Evolutionary conservation across 1,139 yeast genomes (phyloP).

Genomic region (Blastobotrys capitulatus): DNA sequence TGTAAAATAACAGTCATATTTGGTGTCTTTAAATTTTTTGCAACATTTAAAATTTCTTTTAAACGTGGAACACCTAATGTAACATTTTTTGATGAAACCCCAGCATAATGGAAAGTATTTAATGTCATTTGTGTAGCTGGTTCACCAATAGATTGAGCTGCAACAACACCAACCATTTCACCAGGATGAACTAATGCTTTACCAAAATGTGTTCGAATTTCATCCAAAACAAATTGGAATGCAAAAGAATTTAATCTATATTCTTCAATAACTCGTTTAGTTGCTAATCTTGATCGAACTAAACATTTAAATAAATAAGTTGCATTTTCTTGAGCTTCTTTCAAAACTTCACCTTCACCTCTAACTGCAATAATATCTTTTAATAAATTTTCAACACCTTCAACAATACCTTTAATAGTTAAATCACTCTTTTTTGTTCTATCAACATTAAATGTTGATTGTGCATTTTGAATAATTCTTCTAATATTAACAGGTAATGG

Average conservation of each 20-base stretch:
- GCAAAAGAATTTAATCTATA: constrained; percentile 79
- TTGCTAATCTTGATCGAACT: constrained; percentile 84
- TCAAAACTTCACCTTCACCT: constrained; percentile 66
- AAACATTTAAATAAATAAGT: constrained; percentile 85
- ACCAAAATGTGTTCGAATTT: constrained; percentile 88
- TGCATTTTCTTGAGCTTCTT: constrained; percentile 92
- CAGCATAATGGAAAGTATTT: constrained; percentile 99
- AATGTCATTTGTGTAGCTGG: constrained; percentile 99
- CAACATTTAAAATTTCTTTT: constrained; percentile 97
- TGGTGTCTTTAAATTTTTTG: constrained; percentile 98
- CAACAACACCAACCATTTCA: constrained; percentile 99
- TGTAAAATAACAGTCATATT: constrained; percentile 88
- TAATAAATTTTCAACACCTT: constrained; percentile 66
- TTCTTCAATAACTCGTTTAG: constrained; percentile 89
- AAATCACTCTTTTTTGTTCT: constrained; percentile 87
- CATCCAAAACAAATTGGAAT: constrained; percentile 94
- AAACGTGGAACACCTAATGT: constrained; percentile 99
- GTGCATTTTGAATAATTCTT: constrained; percentile 95
- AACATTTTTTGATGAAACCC: constrained; percentile 98
- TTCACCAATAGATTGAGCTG: constrained; percentile 99
- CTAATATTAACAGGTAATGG: constrained; percentile 96
- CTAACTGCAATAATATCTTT: constrained; percentile 69
- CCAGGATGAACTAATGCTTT: constrained; percentile 96
- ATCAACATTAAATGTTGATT: constrained; percentile 93
- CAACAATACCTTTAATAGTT: constrained; percentile 72